Evolutionary conservation across 441 rosid genomes (phyloP), one percentile per base, ranked within the genome.

Genomic region (Geranium incanum): DNA sequence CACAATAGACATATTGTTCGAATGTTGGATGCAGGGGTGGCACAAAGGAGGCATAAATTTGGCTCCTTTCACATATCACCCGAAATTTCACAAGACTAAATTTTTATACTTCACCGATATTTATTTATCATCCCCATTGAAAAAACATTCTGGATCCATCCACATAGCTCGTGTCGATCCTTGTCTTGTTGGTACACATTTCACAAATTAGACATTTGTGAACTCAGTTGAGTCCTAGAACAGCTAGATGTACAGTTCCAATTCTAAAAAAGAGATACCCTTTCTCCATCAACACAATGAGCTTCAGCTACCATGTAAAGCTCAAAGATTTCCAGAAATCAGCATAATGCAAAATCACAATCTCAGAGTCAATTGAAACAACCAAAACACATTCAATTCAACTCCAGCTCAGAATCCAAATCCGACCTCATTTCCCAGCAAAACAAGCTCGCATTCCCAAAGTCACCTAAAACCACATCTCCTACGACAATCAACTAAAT

Each of bases 401-500:
- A 59, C 1, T 59, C 21, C 65, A 59, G 65, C 65, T 59, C 33
- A 57, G 12, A 19, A 59, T 59, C 9, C 65, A 59, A 59, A 59
- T 18, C 12, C 65, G 33, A 19, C 64, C 28, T 57, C 64, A 5
- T 57, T 6, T 4, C 19, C 64, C 13, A 57, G 28, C 28, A 16
- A 57, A 57, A 57, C 64, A 57, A 57, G 64, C 13, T 62, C 66
- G 21, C 37, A 62, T 19, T 21, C 28, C 37, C 4, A 62, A 36
- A 62, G 11, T 21, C 12, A 9, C 37, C 37, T 0, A 59, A 59
- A 19, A n/a, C 21, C 21, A 4, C 11, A 45, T 57, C 64, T 13
- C 23, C 64, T 16, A 57, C 65, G 8, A 59, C 33, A 67, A 66
- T 16, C 16, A 75, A 64, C 16, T 5, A 73, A 16, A 16, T n/a